Conservation (phyloP, 352 stramenopile genomes). For the Phytophthora gonapodyides region DNA sequence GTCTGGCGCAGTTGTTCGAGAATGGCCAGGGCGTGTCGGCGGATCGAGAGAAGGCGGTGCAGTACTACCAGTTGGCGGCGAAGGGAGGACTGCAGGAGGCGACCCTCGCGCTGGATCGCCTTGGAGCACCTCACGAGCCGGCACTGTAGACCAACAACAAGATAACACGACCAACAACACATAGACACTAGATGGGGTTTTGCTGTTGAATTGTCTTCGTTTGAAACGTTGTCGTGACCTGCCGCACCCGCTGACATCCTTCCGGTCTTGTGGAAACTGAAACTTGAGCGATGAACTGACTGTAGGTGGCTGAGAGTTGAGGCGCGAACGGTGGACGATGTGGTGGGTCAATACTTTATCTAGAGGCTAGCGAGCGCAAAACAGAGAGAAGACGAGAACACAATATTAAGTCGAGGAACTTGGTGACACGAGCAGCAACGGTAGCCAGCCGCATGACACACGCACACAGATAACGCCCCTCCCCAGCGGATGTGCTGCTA, state of each 20-base stretch:
- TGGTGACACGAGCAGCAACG: constrained; percentile 30
- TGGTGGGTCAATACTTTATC: constrained; percentile 40
- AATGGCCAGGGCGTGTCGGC: constrained; percentile 49
- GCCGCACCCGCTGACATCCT: constrained; percentile 3
- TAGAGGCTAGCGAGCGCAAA: constrained; percentile 33
- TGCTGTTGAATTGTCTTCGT: constrained; percentile 19
- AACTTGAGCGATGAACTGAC: constrained; percentile 6
- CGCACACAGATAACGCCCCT: constrained; percentile 43
- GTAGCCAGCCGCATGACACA: constrained; percentile 34
- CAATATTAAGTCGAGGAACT: constrained; percentile 37
- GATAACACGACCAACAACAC: constrained; percentile 12
- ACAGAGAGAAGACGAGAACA: constrained; percentile 26
- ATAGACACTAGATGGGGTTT: constrained; percentile 10
- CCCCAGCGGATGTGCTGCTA: constrained; percentile 37
- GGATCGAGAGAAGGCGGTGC: constrained; percentile 64
- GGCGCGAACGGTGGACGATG: constrained; percentile 15
- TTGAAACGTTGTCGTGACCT: constrained; percentile 16
- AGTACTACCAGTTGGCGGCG: constrained; percentile 78
- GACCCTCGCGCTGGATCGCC: constrained; percentile 51
- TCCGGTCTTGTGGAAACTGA: constrained; percentile 13
- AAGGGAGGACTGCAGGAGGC: constrained; percentile 59
- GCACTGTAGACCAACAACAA: constrained; percentile 21
- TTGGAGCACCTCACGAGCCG: constrained; percentile 48
- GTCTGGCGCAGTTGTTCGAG: constrained; percentile 80
- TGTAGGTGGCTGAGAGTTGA: constrained; percentile 23